Conservation (phyloP, 2,329 filamentous ascomycete species). For the Microdochium nivale region DNA sequence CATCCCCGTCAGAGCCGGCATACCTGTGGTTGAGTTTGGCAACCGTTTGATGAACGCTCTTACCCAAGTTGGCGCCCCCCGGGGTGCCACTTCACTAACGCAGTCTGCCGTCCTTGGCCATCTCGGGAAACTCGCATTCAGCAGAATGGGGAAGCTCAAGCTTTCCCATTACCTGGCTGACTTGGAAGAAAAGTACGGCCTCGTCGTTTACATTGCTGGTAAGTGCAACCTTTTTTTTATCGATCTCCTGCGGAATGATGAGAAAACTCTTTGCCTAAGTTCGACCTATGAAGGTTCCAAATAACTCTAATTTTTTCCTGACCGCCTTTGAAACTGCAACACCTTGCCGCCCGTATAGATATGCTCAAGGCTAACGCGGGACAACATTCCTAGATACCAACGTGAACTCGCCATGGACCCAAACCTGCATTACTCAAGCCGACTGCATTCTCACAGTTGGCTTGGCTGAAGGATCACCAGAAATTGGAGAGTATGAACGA, state of each 20-base stretch:
- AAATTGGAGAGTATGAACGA: conserved; percentile 91
- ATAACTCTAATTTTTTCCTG: conserved; percentile 65
- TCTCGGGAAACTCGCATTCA: conserved; percentile 91
- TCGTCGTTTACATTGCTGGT: conserved; percentile 89
- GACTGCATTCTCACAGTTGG: conserved; percentile 93
- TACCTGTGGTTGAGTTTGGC: conserved; percentile 94
- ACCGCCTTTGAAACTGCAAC: conserved; percentile 16
- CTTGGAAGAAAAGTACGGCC: conserved; percentile 91
- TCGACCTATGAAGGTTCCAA: conserved; percentile 43
- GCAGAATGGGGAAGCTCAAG: conserved; percentile 93
- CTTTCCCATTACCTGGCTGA: conserved; percentile 93
- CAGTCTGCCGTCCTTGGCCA: conserved; percentile 93
- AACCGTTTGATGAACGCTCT: conserved; percentile 80
- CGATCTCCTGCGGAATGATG: conserved; percentile 33
- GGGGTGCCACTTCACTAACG: conserved; percentile 85
- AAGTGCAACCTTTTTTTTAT: conserved; percentile 20
- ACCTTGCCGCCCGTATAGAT: conserved; percentile 3
- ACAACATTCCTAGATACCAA: conserved; percentile 63
- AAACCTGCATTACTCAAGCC: conserved; percentile 93
- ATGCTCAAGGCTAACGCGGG: conserved; percentile 2
- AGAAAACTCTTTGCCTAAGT: conserved; percentile 40
- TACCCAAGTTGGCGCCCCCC: conserved; percentile 78
- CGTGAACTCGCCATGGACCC: conserved; percentile 96
- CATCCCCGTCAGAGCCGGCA: conserved; percentile 80
- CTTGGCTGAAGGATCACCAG: conserved; percentile 79